Evolutionary conservation across 2,329 filamentous ascomycete species (phyloP), one percentile per base, ranked within the genome.

Genomic region (Fusarium sp.): DNA sequence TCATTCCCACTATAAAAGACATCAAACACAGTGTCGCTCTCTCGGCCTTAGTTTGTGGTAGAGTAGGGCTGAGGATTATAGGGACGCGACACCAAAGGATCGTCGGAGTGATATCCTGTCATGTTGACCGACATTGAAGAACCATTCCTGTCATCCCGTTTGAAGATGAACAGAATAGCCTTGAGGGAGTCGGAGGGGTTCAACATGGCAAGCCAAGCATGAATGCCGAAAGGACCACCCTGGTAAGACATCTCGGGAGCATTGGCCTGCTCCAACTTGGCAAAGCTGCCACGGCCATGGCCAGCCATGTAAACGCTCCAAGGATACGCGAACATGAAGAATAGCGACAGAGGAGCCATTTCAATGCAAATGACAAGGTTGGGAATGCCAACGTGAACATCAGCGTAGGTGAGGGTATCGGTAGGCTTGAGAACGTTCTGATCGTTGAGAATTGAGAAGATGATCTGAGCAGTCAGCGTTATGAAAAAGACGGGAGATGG

Each of bases 361-460:
- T 73, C 61, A 4, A 72, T 50, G 27, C 74, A 76, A 4, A 62
- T 62, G 20, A 76, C 53, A 1, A 76, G 45, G 29, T 72, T 75
- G 29, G 74, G 74, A 1, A 76, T 73, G 3, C 74, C 72, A 7
- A 76, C 39, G 20, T 76, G 62, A 6, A 76, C 57, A 44, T 76
- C 74, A 2, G 74, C 74, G 17, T 61, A 76, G 1, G 74, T 76
- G 2, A 76, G 72, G 3, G 55, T 66, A 17, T 67, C 60, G 14
- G 67, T 73, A 3, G 60, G 57, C 9, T 70, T 57, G 7, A 76
- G 72, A 2, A 53, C 47, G 2, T 50, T 35, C 8, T 42, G 49
- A 15, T 75, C 72, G 3, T 52, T 62, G 13, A 76, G 72, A 11
- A 75, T 61, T 27, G 53, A 65, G 12, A 76, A 76, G 15, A 76